phyloP scores from a whole-genome alignment of 140 eudicot species.

The Flaveria floridana region DNA sequence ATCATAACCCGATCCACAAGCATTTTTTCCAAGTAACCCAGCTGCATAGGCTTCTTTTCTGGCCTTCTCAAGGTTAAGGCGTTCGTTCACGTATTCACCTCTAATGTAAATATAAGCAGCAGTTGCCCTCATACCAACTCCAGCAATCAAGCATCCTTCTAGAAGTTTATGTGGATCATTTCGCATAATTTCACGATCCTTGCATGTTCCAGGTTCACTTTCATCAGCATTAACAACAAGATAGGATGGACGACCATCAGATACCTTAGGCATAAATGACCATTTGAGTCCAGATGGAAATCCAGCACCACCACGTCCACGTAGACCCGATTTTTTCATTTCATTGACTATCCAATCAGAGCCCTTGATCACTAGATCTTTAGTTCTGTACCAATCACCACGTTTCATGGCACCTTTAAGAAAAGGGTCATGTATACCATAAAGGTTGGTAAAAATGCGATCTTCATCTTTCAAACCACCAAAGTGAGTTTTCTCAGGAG shows the following conservation, averaged over 20 bases:
- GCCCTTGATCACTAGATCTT: slow-evolving; percentile 86
- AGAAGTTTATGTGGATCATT: slow-evolving; percentile 90
- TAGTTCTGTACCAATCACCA: slow-evolving; percentile 96
- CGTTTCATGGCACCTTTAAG: slow-evolving; percentile 98
- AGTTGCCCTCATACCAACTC: slow-evolving; percentile 86
- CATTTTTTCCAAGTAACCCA: slow-evolving; percentile 84
- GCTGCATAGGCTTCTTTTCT: slow-evolving; percentile 90
- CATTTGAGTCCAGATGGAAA: slow-evolving; percentile 97
- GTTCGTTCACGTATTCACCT: slow-evolving; percentile 92
- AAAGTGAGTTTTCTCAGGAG: slow-evolving; percentile 94
- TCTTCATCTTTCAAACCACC: slow-evolving; percentile 98
- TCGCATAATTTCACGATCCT: slow-evolving; percentile 91
- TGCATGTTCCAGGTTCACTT: slow-evolving; percentile 98
- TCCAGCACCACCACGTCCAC: slow-evolving; percentile 99
- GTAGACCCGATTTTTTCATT: slow-evolving; percentile 93
- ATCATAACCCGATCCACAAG: slow-evolving; percentile 94
- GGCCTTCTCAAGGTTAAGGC: slow-evolving; percentile 72
- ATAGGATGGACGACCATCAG: slow-evolving; percentile 95
- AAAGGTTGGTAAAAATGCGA: slow-evolving; percentile 86
- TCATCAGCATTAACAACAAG: slow-evolving; percentile 99
- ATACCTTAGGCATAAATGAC: slow-evolving; percentile 95
- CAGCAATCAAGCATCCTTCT: slow-evolving; percentile 96
- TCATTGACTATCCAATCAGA: slow-evolving; percentile 93
- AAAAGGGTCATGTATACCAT: slow-evolving; percentile 88
- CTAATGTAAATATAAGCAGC: slow-evolving; percentile 94